phyloP scores from a whole-genome alignment of 2,329 filamentous ascomycete genomes.

The Neurospora sp. region DNA sequence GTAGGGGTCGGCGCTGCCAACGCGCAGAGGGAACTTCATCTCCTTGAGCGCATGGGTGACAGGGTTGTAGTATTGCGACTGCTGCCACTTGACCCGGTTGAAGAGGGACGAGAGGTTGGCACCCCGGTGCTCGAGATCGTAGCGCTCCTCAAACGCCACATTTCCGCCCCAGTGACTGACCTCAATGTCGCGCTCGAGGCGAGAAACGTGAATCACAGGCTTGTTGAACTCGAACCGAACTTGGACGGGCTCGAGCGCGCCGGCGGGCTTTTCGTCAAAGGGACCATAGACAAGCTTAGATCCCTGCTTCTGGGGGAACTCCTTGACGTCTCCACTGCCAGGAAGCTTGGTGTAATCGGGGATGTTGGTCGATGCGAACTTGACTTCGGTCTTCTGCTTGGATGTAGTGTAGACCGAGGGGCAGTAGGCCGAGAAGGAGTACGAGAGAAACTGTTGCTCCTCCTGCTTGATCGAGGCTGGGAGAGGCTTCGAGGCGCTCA shows the following conservation, averaged over 20 bases:
- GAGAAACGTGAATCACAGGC: conserved; percentile 69
- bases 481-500: conserved; percentile 70
- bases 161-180: conserved; percentile 98
- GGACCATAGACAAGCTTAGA: conserved; percentile 83
- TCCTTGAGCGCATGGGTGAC: conserved; percentile 70
- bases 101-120: conserved; percentile 68
- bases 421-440: conserved; percentile 77
- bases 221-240: conserved; percentile 95
- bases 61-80: conserved; percentile 66
- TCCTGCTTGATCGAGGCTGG: conserved; percentile 76
- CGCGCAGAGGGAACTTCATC: conserved; percentile 67
- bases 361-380: conserved; percentile 67
- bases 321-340: conserved; percentile 48
- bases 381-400: conserved; percentile 97
- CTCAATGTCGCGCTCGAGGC: conserved; percentile 83
- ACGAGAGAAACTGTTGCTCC: conserved; percentile 77
- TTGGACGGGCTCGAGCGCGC: conserved; percentile 59
- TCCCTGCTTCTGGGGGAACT: conserved; percentile 71
- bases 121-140: conserved; percentile 77
- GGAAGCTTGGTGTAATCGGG: conserved; percentile 76
- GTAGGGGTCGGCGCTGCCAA: conserved; percentile 79
- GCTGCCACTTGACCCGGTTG: conserved; percentile 67
- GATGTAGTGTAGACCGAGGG: conserved; percentile 74
- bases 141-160: conserved; percentile 87
- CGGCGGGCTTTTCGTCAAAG: conserved; percentile 73